Evolutionary conservation across 1,284 basidiomycete genomes (phyloP).

Genomic region (Puccinia polysora): DNA sequence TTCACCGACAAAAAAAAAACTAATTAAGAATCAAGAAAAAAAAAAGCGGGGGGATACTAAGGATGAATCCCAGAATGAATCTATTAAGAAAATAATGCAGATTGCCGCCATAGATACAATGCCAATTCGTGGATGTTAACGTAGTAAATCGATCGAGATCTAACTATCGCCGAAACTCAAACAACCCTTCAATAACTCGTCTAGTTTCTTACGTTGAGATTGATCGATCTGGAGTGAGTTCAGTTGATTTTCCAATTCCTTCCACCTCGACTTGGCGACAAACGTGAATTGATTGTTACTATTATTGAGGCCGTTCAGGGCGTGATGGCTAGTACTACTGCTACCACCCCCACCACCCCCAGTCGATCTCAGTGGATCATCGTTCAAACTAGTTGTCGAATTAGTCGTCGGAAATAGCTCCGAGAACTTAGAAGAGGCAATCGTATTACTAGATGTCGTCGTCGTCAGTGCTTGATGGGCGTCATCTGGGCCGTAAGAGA

Average conservation of each 20-base stretch:
- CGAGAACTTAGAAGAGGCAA: not conserved
- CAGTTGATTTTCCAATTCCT: conserved; percentile 12
- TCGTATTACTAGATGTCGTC: not conserved
- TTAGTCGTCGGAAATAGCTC: not conserved
- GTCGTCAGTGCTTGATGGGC: not conserved
- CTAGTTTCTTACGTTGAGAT: conserved; percentile 5
- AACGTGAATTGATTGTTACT: conserved; percentile 22
- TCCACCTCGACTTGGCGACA: conserved; percentile 28
- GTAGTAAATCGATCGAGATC: too few relatives aligned
- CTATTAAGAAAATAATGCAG: too few relatives aligned
- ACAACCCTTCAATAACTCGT: conserved; percentile 24
- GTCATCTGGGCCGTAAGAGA: not conserved
- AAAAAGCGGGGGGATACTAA: too few relatives aligned
- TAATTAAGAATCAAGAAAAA: too few relatives aligned
- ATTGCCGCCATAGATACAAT: too few relatives aligned
- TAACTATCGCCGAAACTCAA: conserved; percentile 14
- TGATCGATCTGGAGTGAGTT: conserved; percentile 19
- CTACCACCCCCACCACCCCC: not conserved
- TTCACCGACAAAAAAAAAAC: too few relatives aligned
- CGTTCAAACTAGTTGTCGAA: not conserved
- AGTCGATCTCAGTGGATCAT: conserved; percentile 1
- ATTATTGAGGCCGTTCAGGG: not conserved
- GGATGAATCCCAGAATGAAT: too few relatives aligned
- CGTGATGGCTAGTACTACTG: not conserved
- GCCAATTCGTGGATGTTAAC: too few relatives aligned